Base-by-base conservation (phyloP, 129 eudicot species). In the Flaveria ramosissima region DNA sequence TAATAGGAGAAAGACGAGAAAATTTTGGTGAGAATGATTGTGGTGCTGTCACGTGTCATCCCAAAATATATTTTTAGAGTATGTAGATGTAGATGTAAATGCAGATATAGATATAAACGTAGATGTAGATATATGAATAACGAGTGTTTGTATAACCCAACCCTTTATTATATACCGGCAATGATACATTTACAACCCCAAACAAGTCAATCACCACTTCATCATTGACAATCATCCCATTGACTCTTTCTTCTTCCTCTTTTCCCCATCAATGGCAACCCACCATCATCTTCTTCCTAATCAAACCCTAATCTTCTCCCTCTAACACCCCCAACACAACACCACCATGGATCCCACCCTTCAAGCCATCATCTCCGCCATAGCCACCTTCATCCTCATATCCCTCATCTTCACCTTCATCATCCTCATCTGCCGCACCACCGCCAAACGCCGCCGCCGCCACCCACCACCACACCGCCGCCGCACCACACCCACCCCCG, bases 321-420 rank as follows among this genome's bases (percentile, higher is more conserved):
- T 21, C 70, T 21, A 32, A 53, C 42, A 8, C 7, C n/a, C 17
- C 16, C 13, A 23, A 5, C 24, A 45, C 43, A 23, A 4, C 13
- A 32, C 43, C 36, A 12, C 74, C 36, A 87, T 90, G 91, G 69
- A 68, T 15, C 7, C 78, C 15, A 21, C 68, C 8, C 36, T 80
- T 39, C 91, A 85, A 86, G 88, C 84, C 39, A 53, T 83, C 61
- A 48, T 91, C 3, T 89, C 95, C 17, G 90, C 92, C 69, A 9
- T 52, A 2, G 81, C 71, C 41, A 85, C 92, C 78, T 88, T 91
- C 83, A 0, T 73, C 50, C 15, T 82, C 80, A 73, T 91, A 47
- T 74, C 70, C 60, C 16, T 89, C 39, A 71, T 91, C 72, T 74
- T 83, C 74, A 72, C 81, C 73, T 42, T 75, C 71, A 45, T 86